A percentile compares a stretch with the other conserved stretches of the same genome.
Conservation (phyloP, 2,329 filamentous ascomycete species). For the Immersiporthe knoxdaviesiana region DNA sequence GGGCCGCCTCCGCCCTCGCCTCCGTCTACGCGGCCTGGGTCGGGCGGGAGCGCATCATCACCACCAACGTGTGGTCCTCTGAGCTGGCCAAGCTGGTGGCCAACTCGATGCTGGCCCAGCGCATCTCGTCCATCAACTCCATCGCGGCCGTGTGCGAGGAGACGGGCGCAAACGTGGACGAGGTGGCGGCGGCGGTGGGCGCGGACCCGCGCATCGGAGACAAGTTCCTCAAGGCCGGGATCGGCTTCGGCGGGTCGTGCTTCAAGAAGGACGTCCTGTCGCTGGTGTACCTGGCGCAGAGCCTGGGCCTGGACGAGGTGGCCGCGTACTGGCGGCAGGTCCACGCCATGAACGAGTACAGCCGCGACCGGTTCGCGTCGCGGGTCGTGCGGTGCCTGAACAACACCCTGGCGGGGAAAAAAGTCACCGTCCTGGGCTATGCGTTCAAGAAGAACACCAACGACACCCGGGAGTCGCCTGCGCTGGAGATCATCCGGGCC, state of each 20-base stretch:
- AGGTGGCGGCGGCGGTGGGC: slow-evolving; percentile 70
- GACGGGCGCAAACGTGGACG: slow-evolving; percentile 74
- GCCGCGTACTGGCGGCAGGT: slow-evolving; percentile 77
- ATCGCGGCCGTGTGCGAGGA: slow-evolving; percentile 80
- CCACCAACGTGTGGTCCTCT: slow-evolving; percentile 75
- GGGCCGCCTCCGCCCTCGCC: slow-evolving; percentile 66
- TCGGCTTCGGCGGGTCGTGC: slow-evolving; percentile 80
- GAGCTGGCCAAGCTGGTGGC: slow-evolving; percentile 79
- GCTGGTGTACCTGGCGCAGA: slow-evolving; percentile 73
- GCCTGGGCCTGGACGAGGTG: slow-evolving; percentile 70
- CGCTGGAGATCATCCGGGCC: slow-evolving; percentile 67
- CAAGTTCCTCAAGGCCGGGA: slow-evolving; percentile 73
- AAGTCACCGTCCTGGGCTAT: slow-evolving; percentile 73
- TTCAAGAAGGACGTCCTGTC: slow-evolving; percentile 81
- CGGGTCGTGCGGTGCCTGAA: slow-evolving; percentile 69
- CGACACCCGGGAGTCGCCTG: slow-evolving; percentile 73
- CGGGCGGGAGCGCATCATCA: slow-evolving; percentile 66
- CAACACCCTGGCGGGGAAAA: slow-evolving; percentile 71
- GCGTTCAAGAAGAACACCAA: slow-evolving; percentile 81
- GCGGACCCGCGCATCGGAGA: slow-evolving; percentile 72
- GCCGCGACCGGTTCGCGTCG: slow-evolving; percentile 68
- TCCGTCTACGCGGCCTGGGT: slow-evolving; percentile 75
- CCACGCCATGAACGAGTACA: slow-evolving; percentile 76
- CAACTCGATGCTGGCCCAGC: slow-evolving; percentile 79
- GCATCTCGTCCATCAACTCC: slow-evolving; percentile 80